phyloP scores from a whole-genome alignment of 2,329 filamentous ascomycete species.

The Trichoderma sp. region DNA sequence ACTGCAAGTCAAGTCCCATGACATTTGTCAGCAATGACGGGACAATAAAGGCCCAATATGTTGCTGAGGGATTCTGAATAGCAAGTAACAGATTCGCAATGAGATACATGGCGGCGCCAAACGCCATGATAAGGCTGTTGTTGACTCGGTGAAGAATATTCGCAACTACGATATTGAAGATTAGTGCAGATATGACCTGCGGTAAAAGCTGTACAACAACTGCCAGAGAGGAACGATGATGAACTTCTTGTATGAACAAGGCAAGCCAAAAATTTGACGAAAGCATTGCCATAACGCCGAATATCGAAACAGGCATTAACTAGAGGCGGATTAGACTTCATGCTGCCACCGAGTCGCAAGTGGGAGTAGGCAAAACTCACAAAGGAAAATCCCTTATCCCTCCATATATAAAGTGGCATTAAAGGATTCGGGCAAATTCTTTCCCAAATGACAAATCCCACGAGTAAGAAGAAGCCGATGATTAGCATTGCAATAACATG shows the following conservation, averaged over 20 bases:
- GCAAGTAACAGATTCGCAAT: not conserved
- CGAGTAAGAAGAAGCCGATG: not conserved
- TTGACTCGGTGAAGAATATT: slow-evolving; percentile 6
- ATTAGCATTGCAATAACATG: not conserved
- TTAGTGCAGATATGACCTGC: not conserved
- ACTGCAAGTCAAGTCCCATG: not conserved
- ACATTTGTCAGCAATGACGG: not conserved
- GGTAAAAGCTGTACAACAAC: not conserved
- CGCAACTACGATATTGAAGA: not conserved
- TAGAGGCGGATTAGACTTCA: not conserved
- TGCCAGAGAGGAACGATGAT: not conserved
- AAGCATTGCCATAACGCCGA: slow-evolving; percentile 10
- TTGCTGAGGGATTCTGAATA: not conserved
- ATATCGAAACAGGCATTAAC: slow-evolving; percentile 1
- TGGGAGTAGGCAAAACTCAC: not conserved
- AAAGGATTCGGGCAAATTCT: not conserved
- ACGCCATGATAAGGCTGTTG: not conserved
- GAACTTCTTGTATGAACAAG: not conserved
- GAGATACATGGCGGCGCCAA: not conserved
- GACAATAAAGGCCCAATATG: slow-evolving; percentile 13
- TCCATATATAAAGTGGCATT: not conserved
- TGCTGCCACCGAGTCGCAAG: not conserved
- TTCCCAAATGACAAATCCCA: not conserved
- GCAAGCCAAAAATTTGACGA: slow-evolving; percentile 14
- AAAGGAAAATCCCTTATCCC: not conserved